phyloP scores from a whole-genome alignment of 495 filamentous ascomycete species.

The Podospora fimiseda region DNA sequence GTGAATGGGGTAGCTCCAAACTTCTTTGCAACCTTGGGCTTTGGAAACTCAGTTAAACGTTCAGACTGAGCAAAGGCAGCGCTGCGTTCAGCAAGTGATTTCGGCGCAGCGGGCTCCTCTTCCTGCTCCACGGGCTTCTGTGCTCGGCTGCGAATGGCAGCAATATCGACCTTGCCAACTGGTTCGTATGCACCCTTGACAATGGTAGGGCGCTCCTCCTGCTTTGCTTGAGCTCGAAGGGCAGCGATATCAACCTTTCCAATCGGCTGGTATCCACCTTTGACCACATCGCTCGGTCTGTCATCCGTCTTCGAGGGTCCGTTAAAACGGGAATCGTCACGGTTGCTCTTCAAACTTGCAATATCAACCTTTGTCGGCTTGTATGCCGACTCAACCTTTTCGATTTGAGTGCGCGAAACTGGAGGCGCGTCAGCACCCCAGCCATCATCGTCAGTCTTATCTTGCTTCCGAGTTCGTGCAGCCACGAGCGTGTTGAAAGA shows the following conservation, averaged over 20 bases:
- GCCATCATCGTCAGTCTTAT: constrained; percentile 60
- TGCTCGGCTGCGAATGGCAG: constrained; percentile 76
- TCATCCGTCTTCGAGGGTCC: constrained; percentile 32
- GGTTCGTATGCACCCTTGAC: constrained; percentile 93
- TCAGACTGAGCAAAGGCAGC: constrained; percentile 62
- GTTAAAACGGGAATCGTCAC: constrained; percentile 52
- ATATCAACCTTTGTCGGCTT: constrained; percentile 92
- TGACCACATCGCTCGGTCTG: constrained; percentile 59
- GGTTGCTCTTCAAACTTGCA: constrained; percentile 62
- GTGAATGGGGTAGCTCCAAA: constrained; percentile 68
- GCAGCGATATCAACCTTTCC: constrained; percentile 93
- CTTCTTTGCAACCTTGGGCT: constrained; percentile 87
- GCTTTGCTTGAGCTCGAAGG: constrained; percentile 69
- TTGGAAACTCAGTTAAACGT: constrained; percentile 80
- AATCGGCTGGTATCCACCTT: constrained; percentile 88
- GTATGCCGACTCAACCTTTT: constrained; percentile 90
- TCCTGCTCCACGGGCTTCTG: constrained; percentile 53
- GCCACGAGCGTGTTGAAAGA: constrained; percentile 59
- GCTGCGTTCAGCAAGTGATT: constrained; percentile 60
- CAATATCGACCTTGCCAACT: constrained; percentile 93
- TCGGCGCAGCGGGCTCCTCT: constrained; percentile 42
- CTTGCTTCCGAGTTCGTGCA: constrained; percentile 41
- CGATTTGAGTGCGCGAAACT: constrained; percentile 76
- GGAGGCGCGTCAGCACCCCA: constrained; percentile 95
- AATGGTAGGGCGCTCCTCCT: constrained; percentile 69